Conservation (phyloP, 352 stramenopile species). For the Phytophthora aleatoria region DNA sequence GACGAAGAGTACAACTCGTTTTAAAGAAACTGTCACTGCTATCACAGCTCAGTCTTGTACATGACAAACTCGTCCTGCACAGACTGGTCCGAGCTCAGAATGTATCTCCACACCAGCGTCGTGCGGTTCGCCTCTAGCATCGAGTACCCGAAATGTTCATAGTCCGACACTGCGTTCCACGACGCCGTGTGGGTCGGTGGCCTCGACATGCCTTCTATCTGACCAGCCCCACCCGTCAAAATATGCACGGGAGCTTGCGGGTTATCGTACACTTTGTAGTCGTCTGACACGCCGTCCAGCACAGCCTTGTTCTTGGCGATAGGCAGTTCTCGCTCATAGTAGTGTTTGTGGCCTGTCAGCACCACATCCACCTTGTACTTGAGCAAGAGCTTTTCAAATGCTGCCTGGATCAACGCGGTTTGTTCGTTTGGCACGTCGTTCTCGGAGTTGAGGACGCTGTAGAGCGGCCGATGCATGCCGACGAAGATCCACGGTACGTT, state of each 20-base stretch:
- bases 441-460: constrained; percentile 1
- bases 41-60: constrained; percentile 15
- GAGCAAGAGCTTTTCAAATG: not conserved
- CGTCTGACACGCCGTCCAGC: not conserved
- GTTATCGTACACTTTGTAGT: constrained; percentile 1
- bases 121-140: constrained; percentile 2
- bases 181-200: not conserved
- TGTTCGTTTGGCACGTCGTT: not conserved
- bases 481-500: constrained; percentile 1
- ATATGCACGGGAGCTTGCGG: constrained; percentile 1
- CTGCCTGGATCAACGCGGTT: not conserved
- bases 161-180: constrained; percentile 2
- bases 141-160: constrained; percentile 1
- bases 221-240: not conserved
- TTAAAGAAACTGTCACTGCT: constrained; percentile 3
- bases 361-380: constrained; percentile 2
- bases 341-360: not conserved
- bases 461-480: not conserved
- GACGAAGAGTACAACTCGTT: constrained; percentile 38
- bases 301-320: not conserved
- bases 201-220: not conserved
- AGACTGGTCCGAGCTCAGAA: not conserved
- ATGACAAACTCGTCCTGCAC: constrained; percentile 1
- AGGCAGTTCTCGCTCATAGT: not conserved
- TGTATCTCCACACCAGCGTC: not conserved